These are phyloP conservation scores for Aspergillus sp. DNA, from an alignment of 2,329 filamentous ascomycete species.

Conservation along the genomic window DNA sequence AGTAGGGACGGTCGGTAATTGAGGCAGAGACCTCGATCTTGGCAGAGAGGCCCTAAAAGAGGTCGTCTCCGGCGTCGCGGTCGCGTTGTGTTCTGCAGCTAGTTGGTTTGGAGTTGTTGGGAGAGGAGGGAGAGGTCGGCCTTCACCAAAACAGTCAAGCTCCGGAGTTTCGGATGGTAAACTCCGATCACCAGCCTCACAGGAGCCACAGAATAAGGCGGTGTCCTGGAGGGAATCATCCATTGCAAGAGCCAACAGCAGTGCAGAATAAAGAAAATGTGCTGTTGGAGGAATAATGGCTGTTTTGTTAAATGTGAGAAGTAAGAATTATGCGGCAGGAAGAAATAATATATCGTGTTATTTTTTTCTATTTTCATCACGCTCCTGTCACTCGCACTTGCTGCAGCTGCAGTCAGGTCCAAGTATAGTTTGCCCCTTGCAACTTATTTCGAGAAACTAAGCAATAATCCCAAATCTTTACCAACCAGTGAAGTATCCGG, in stretches of 20 bases:
- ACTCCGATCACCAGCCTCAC: conserved; percentile 18
- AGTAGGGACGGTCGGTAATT: background rate
- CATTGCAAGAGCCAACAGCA: conserved; percentile 3
- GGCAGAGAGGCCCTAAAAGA: background rate
- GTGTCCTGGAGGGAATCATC: conserved; percentile 9
- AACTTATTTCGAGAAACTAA: conserved; percentile 13
- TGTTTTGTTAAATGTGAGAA: background rate
- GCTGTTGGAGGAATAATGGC: background rate
- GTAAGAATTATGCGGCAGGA: conserved; percentile 1
- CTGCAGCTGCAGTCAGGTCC: conserved; percentile 16
- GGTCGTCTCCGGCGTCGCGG: background rate
- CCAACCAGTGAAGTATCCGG: background rate
- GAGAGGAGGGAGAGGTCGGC: conserved; percentile 1
- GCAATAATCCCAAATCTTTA: conserved; percentile 10
- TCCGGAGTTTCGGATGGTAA: conserved; percentile 20
- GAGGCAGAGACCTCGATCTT: conserved; percentile 3
- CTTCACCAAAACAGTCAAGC: conserved; percentile 23
- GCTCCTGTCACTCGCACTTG: conserved; percentile 17
- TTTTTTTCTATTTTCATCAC: conserved; percentile 7
- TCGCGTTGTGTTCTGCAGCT: background rate
- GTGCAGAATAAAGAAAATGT: background rate
- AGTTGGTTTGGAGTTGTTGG: background rate
- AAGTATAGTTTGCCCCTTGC: conserved; percentile 21
- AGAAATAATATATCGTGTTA: conserved; percentile 6
- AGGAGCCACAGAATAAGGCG: conserved; percentile 10